phyloP scores from a whole-genome alignment of 768 basidiomycete genomes.

The Hericium rajendrae region DNA sequence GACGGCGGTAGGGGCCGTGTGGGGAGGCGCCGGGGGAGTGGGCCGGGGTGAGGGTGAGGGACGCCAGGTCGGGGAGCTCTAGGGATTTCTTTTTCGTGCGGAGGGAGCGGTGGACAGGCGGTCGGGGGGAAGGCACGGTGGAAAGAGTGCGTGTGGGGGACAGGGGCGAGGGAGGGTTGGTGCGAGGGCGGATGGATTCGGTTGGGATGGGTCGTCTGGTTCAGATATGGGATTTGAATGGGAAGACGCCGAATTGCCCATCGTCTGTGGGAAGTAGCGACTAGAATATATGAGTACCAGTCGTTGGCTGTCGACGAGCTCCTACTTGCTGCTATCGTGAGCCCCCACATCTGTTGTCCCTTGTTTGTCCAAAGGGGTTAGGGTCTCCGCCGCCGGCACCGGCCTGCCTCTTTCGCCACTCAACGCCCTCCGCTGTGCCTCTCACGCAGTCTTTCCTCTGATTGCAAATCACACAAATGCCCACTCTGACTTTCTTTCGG shows the following conservation, averaged over 20 bases:
- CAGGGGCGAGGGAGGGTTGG: background rate
- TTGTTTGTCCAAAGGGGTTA: background rate
- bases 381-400: background rate
- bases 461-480: no score
- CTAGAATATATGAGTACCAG: no score
- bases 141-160: background rate
- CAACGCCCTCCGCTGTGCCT: no score
- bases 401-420: background rate
- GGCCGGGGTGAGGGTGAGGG: conserved; percentile 36
- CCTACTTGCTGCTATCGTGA: background rate
- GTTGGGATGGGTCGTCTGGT: no score
- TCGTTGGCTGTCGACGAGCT: background rate
- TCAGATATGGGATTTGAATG: no score
- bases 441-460: no score
- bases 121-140: conserved; percentile 17
- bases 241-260: background rate
- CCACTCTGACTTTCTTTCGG: no score
- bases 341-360: background rate
- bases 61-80: conserved; percentile 65
- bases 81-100: conserved; percentile 64
- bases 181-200: no score
- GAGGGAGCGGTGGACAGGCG: conserved; percentile 47
- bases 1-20: conserved; percentile 31
- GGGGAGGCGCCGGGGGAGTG: conserved; percentile 30
- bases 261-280: background rate